Evolutionary conservation across 345 rosid species (phyloP).

Genomic region (Heritiera littoralis): DNA sequence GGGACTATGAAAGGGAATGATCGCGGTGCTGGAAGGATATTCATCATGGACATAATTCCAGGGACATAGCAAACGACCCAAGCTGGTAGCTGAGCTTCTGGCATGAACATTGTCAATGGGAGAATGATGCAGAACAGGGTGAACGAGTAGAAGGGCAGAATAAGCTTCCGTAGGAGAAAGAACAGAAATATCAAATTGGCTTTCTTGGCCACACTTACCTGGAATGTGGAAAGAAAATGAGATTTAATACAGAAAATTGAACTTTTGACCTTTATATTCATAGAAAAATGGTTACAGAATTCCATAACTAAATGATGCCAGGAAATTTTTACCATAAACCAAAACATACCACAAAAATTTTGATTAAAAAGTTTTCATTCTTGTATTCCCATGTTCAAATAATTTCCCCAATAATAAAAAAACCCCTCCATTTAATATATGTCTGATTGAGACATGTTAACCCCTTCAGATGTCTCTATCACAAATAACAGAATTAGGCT

Average conservation of each 20-base stretch:
- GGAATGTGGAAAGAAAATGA: conserved; percentile 24
- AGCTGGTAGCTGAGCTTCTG: conserved; percentile 86
- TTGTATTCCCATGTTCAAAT: not conserved
- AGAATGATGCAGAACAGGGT: conserved; percentile 94
- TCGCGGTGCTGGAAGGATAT: conserved; percentile 78
- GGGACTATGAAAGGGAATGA: conserved; percentile 94
- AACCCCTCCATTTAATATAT: not conserved
- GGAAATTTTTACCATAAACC: not conserved
- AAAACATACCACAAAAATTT: not conserved
- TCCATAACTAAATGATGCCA: not conserved
- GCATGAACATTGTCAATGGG: conserved; percentile 85
- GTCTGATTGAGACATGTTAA: not conserved
- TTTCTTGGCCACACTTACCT: conserved; percentile 72
- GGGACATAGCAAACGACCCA: conserved; percentile 95
- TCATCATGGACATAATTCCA: conserved; percentile 78
- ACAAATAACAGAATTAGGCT: not conserved
- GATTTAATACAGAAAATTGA: not conserved
- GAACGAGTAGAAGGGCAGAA: conserved; percentile 92
- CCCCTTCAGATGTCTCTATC: not conserved
- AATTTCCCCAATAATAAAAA: not conserved
- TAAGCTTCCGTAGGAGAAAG: conserved; percentile 82
- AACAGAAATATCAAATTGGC: conserved; percentile 84
- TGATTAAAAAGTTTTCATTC: not conserved
- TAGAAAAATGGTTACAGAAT: not conserved
- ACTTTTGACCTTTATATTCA: not conserved